Evolutionary conservation across 179 eudicot genomes (phyloP).

Genomic region (Heliamphora pulchella): DNA sequence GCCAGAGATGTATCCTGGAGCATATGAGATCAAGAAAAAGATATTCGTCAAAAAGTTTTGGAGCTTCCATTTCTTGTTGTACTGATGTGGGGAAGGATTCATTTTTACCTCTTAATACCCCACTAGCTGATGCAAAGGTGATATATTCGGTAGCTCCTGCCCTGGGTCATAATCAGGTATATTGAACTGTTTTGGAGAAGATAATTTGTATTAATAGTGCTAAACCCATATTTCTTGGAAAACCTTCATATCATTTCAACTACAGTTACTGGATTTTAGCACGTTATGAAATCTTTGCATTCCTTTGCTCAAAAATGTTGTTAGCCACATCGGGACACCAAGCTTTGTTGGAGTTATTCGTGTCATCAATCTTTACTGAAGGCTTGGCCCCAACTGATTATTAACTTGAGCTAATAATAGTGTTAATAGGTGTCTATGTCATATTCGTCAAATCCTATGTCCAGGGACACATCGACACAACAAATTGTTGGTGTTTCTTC

Average conservation of each 20-base stretch:
- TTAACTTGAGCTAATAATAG: not conserved
- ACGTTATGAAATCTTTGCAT: not conserved
- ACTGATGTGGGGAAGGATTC: conserved; percentile 29
- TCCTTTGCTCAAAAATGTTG: not conserved
- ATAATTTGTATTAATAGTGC: not conserved
- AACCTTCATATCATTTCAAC: not conserved
- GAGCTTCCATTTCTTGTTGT: conserved; percentile 32
- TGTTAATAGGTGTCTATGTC: too few species aligned
- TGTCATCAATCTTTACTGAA: not conserved
- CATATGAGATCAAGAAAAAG: conserved; percentile 21
- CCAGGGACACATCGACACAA: too few species aligned
- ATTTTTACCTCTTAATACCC: conserved; percentile 23
- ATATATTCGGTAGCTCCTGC: conserved; percentile 80
- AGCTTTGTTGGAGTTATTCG: not conserved
- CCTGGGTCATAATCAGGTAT: conserved; percentile 79
- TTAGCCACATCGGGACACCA: not conserved
- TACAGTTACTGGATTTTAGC: not conserved
- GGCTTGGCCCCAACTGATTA: not conserved
- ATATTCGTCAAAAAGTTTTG: conserved; percentile 10
- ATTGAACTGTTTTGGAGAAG: conserved; percentile 1
- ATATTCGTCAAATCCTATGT: too few species aligned
- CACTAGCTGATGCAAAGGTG: conserved; percentile 44
- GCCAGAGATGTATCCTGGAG: conserved; percentile 17
- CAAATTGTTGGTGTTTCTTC: too few species aligned
- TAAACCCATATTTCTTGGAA: not conserved